phyloP scores from a whole-genome alignment of 305 asterid genomes.

The Fraxinus floribunda region DNA sequence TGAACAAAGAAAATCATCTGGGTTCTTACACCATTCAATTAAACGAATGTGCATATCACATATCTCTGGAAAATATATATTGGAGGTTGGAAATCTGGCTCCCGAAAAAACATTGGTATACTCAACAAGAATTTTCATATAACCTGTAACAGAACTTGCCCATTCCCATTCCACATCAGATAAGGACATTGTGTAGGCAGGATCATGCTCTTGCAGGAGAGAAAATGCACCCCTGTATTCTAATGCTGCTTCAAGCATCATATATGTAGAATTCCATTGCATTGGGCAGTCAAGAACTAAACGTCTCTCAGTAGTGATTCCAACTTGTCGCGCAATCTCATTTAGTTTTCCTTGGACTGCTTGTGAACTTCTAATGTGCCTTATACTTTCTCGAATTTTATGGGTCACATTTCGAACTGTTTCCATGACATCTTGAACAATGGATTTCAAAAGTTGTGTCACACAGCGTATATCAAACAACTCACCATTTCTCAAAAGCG shows the following conservation, averaged over 20 bases:
- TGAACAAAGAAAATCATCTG: constrained; percentile 66
- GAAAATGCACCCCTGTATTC: constrained; percentile 63
- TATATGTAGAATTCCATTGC: constrained; percentile 75
- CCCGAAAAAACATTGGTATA: constrained; percentile 53
- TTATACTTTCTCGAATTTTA: constrained; percentile 67
- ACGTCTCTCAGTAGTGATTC: constrained; percentile 48
- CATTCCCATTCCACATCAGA: constrained; percentile 84
- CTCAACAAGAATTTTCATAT: constrained; percentile 65
- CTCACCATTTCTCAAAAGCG: constrained; percentile 71
- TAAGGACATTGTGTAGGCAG: constrained; percentile 53
- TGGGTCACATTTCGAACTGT: constrained; percentile 51
- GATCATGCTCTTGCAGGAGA: constrained; percentile 61
- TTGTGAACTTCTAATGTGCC: constrained; percentile 70
- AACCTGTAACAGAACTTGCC: constrained; percentile 50
- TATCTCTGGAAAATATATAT: constrained; percentile 67
- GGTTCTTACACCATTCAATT: constrained; percentile 79
- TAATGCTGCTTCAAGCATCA: constrained; percentile 77
- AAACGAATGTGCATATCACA: constrained; percentile 82
- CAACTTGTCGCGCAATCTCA: constrained; percentile 65
- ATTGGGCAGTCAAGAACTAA: constrained; percentile 65
- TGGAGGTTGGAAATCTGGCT: constrained; percentile 62
- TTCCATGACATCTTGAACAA: constrained; percentile 67
- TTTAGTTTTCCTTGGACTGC: constrained; percentile 56
- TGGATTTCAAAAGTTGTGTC: constrained; percentile 67
- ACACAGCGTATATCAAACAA: constrained; percentile 71